Evolutionary conservation across 345 rosid species (phyloP).

Genomic region (Gynandropsis gynandra): DNA sequence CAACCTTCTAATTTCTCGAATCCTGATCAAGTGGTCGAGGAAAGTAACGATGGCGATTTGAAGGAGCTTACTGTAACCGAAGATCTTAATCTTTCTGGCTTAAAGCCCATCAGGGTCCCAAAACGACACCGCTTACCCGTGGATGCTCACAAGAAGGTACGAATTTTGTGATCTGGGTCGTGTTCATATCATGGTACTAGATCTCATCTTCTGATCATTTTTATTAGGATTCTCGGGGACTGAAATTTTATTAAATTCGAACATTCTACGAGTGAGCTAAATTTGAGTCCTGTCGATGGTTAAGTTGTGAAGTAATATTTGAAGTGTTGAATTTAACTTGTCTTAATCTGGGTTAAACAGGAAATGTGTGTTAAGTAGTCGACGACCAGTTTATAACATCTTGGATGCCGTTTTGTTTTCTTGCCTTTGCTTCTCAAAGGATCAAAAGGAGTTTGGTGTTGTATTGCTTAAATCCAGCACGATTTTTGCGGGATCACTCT

Average conservation of each 20-base stretch:
- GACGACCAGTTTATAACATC: too few relatives aligned
- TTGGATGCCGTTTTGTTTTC: background rate
- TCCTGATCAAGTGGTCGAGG: conserved; percentile 7
- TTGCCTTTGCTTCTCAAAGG: background rate
- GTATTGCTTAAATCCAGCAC: background rate
- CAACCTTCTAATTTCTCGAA: conserved; percentile 16
- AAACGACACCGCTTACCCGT: conserved; percentile 45
- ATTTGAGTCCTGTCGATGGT: too few relatives aligned
- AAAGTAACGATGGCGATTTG: background rate
- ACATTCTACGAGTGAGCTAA: background rate
- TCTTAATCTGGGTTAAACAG: too few relatives aligned
- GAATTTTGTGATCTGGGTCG: conserved; percentile 6
- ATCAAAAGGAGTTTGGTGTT: background rate
- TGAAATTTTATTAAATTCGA: background rate
- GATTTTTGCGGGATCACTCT: background rate
- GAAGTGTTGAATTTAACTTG: too few relatives aligned
- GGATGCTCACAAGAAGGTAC: conserved; percentile 79
- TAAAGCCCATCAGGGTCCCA: conserved; percentile 48
- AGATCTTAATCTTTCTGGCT: conserved; percentile 48
- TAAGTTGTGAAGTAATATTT: too few relatives aligned
- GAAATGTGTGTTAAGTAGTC: too few relatives aligned
- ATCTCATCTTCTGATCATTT: background rate
- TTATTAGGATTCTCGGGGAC: background rate
- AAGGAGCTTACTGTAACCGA: conserved; percentile 23
- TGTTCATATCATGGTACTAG: background rate